Percentiles rank a stretch among this genome's conserved stretches.
Conservation (phyloP, 2,329 filamentous ascomycete species). For the Tolypocladium amazonense region DNA sequence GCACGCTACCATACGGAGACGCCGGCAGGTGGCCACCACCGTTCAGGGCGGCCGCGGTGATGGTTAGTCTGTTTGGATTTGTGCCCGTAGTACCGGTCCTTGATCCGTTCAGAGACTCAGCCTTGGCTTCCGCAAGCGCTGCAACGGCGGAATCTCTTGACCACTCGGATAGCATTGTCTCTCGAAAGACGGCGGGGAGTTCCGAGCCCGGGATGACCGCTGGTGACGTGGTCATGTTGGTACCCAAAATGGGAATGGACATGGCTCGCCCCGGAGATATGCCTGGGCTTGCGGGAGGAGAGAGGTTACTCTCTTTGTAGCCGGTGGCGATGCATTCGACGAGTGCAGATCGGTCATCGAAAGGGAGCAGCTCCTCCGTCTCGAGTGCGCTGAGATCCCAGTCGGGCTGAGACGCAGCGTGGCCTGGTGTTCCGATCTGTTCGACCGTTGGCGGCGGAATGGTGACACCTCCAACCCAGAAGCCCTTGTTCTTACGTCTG, state of each 20-base stretch:
- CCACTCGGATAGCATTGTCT: slow-evolving; percentile 74
- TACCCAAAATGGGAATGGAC: slow-evolving; percentile 49
- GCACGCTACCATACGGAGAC: slow-evolving; percentile 40
- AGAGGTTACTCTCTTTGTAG: slow-evolving; percentile 53
- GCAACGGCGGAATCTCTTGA: slow-evolving; percentile 63
- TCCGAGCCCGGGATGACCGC: slow-evolving; percentile 33
- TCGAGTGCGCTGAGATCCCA: slow-evolving; percentile 45
- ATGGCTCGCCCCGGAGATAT: slow-evolving; percentile 57
- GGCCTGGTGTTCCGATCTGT: slow-evolving; percentile 45
- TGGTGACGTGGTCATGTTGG: slow-evolving; percentile 28
- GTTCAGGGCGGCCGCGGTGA: slow-evolving; percentile 34
- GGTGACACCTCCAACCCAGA: slow-evolving; percentile 69
- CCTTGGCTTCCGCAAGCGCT: slow-evolving; percentile 56
- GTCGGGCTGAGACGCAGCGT: slow-evolving; percentile 28
- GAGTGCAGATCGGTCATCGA: slow-evolving; percentile 61
- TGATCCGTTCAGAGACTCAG: slow-evolving; percentile 68
- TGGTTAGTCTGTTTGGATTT: slow-evolving; percentile 43
- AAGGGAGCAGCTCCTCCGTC: slow-evolving; percentile 58
- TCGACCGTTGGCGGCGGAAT: slow-evolving; percentile 58
- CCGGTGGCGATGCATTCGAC: slow-evolving; percentile 64
- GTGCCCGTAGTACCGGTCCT: slow-evolving; percentile 50
- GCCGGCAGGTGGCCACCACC: slow-evolving; percentile 23
- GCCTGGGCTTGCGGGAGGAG: slow-evolving; percentile 59
- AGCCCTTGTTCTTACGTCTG: slow-evolving; percentile 58
- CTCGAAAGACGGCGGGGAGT: slow-evolving; percentile 56